Evolutionary conservation across 768 basidiomycete species (phyloP).

Genomic region (Hebeloma cylindrosporum): DNA sequence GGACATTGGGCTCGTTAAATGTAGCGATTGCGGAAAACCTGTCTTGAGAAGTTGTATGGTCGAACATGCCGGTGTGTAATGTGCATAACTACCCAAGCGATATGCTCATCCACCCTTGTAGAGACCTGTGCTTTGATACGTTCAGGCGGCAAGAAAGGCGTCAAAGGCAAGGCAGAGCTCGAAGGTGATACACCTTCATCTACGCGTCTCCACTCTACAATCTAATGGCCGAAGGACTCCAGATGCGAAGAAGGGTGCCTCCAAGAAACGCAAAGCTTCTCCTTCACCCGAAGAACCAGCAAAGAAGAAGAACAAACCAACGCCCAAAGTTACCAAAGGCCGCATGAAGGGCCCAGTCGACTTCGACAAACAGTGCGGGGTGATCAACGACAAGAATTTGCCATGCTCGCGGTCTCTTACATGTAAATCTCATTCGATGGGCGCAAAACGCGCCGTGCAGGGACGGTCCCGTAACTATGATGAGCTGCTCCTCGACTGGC

Average conservation of each 20-base stretch:
- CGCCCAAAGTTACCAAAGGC: conserved; percentile 73
- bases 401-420: conserved; percentile 95
- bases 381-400: conserved; percentile 92
- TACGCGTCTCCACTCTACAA: too few relatives aligned
- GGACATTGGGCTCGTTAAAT: conserved; percentile 66
- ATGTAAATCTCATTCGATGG: conserved; percentile 98
- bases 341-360: conserved; percentile 85
- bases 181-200: too few relatives aligned
- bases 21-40: conserved; percentile 81
- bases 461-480: conserved; percentile 86
- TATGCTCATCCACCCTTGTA: conserved; percentile 24
- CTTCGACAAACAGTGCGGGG: conserved; percentile 91
- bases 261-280: conserved; percentile 83
- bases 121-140: conserved; percentile 64
- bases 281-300: conserved; percentile 65
- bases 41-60: conserved; percentile 70
- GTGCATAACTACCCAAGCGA: neutral
- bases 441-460: conserved; percentile 88
- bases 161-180: conserved; percentile 53
- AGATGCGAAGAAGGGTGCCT: conserved; percentile 49
- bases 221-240: neutral
- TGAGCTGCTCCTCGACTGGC: conserved; percentile 88
- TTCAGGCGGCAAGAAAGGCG: conserved; percentile 49
- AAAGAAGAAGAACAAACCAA: conserved; percentile 75
- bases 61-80: conserved; percentile 67